Evolutionary conservation across 2,329 filamentous ascomycete genomes (phyloP).

Genomic region (Ophiosphaerella korrae): DNA sequence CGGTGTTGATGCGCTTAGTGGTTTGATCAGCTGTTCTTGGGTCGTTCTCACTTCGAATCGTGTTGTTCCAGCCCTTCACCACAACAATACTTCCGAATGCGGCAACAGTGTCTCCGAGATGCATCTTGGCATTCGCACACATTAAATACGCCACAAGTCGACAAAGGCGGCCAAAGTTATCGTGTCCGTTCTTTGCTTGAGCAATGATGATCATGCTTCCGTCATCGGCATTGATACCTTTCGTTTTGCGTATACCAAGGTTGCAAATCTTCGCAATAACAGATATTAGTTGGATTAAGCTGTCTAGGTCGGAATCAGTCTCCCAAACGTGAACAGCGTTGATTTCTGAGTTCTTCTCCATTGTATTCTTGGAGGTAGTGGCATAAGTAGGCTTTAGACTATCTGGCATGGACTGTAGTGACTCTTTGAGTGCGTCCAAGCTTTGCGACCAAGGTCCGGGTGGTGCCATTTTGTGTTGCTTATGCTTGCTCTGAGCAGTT

Average conservation of each 20-base stretch:
- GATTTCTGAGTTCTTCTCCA: conserved; percentile 28
- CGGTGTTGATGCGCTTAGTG: conserved; percentile 29
- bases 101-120: conserved; percentile 30
- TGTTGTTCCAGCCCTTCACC: conserved; percentile 35
- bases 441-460: conserved; percentile 32
- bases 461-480: not conserved
- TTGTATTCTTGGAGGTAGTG: conserved; percentile 21
- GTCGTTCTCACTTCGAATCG: conserved; percentile 6
- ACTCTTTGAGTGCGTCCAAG: conserved; percentile 30
- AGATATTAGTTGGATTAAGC: conserved; percentile 36
- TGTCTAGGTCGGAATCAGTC: conserved; percentile 37
- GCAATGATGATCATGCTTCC: conserved; percentile 39
- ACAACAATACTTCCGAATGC: conserved; percentile 36
- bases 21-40: conserved; percentile 18
- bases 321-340: conserved; percentile 42
- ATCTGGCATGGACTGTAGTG: conserved; percentile 29
- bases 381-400: conserved; percentile 30
- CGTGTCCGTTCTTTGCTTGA: conserved; percentile 17
- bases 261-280: conserved; percentile 37
- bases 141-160: conserved; percentile 35
- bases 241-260: conserved; percentile 22
- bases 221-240: conserved; percentile 14
- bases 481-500: conserved; percentile 7
- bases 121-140: conserved; percentile 20
- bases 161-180: conserved; percentile 34